Conservation (phyloP, 306 rosid species). For the Dryas alaskensis region DNA sequence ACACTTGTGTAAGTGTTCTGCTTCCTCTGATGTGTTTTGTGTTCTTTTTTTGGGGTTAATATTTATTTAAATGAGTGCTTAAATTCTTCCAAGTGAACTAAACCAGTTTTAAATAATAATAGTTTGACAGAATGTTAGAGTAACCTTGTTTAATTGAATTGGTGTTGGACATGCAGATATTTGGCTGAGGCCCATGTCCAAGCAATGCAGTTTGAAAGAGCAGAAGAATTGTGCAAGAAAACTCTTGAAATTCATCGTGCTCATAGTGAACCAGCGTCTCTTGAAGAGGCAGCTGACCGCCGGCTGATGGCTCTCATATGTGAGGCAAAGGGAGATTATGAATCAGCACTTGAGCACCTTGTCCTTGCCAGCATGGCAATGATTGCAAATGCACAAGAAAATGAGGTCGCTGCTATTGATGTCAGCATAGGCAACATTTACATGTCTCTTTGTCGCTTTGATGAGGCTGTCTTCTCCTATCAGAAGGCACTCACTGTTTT, state of each 20-base stretch:
- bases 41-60: neutral
- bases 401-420: slow-evolving; percentile 91
- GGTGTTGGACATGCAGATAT: slow-evolving; percentile 49
- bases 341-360: slow-evolving; percentile 86
- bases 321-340: slow-evolving; percentile 90
- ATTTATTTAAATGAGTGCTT: neutral
- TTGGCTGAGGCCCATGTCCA: slow-evolving; percentile 97
- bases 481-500: slow-evolving; percentile 98
- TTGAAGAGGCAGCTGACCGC: slow-evolving; percentile 96
- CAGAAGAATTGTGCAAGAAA: slow-evolving; percentile 81
- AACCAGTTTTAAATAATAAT: neutral
- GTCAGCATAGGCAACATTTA: slow-evolving; percentile 93
- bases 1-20: neutral
- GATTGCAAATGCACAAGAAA: slow-evolving; percentile 91
- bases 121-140: neutral
- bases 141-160: slow-evolving; percentile 1
- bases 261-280: slow-evolving; percentile 96
- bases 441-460: slow-evolving; percentile 92
- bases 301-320: slow-evolving; percentile 87
- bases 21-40: neutral
- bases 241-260: slow-evolving; percentile 88
- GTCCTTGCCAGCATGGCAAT: slow-evolving; percentile 99
- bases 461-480: slow-evolving; percentile 93
- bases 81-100: neutral
- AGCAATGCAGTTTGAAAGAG: slow-evolving; percentile 98